These are phyloP conservation scores for Magnaporthales sp. DNA, from an alignment of 2,329 filamentous ascomycete genomes.

Conservation along the genomic window DNA sequence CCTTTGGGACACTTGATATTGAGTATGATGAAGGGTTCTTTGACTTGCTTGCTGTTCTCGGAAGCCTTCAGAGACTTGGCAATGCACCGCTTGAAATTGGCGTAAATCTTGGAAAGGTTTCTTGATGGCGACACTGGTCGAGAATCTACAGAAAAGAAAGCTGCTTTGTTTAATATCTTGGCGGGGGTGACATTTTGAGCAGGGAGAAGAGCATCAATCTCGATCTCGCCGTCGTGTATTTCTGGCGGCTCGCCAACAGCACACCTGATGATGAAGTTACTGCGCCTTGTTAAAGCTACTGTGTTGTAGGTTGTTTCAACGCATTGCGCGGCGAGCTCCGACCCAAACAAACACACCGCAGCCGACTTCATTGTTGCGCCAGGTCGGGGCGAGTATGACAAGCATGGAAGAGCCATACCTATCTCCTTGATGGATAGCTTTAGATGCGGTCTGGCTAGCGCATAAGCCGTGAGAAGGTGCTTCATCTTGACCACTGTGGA, in stretches of 20 bases:
- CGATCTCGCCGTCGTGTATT: not conserved
- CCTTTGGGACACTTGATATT: slow-evolving; percentile 52
- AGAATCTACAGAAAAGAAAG: slow-evolving; percentile 60
- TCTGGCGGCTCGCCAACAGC: not conserved
- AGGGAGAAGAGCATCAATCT: slow-evolving; percentile 50
- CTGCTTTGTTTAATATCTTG: slow-evolving; percentile 34
- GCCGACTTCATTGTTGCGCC: slow-evolving; percentile 45
- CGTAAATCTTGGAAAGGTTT: slow-evolving; percentile 49
- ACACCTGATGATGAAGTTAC: not conserved
- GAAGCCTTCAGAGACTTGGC: slow-evolving; percentile 17
- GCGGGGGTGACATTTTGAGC: slow-evolving; percentile 33
- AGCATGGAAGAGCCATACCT: slow-evolving; percentile 43
- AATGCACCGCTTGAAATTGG: slow-evolving; percentile 43
- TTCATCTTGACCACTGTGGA: slow-evolving; percentile 51
- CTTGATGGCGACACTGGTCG: slow-evolving; percentile 50
- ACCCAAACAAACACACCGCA: slow-evolving; percentile 53
- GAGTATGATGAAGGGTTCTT: slow-evolving; percentile 53
- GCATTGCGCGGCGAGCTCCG: slow-evolving; percentile 16
- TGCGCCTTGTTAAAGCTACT: not conserved
- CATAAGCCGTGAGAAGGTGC: slow-evolving; percentile 53
- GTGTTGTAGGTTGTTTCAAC: slow-evolving; percentile 7
- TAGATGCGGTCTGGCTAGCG: slow-evolving; percentile 54
- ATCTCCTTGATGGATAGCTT: slow-evolving; percentile 52
- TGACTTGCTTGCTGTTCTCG: slow-evolving; percentile 15
- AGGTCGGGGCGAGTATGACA: slow-evolving; percentile 52